phyloP scores from a whole-genome alignment of 352 stramenopile genomes.

The Pseudoperonospora humuli region DNA sequence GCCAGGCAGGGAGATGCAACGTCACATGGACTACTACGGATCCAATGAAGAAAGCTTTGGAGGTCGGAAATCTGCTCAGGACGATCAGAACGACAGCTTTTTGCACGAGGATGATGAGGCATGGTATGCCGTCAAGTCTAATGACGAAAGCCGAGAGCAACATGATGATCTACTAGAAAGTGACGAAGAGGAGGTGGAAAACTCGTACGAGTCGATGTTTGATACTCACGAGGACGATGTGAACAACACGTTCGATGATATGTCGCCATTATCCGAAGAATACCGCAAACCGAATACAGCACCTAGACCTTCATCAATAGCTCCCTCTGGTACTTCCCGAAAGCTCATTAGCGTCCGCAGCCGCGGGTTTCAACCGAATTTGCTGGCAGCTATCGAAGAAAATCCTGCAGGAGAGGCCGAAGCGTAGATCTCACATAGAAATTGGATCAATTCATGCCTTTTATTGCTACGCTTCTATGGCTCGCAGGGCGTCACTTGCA shows the following conservation, averaged over 20 bases:
- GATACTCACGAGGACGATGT: slow-evolving; percentile 17
- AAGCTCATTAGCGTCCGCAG: slow-evolving; percentile 58
- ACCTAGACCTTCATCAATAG: slow-evolving; percentile 1
- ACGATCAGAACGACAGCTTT: slow-evolving; percentile 4
- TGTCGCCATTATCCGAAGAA: slow-evolving; percentile 7
- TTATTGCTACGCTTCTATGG: no score
- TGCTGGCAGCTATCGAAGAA: slow-evolving; percentile 38
- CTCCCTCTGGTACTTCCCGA: slow-evolving; percentile 11
- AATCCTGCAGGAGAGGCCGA: slow-evolving; percentile 20
- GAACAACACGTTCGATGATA: slow-evolving; percentile 4
- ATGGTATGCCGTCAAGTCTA: slow-evolving; percentile 25
- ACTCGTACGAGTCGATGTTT: slow-evolving; percentile 16
- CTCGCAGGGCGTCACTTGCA: no score
- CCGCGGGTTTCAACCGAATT: slow-evolving; percentile 20
- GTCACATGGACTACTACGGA: slow-evolving; percentile 18
- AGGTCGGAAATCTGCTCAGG: slow-evolving; percentile 23
- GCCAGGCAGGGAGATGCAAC: slow-evolving; percentile 29
- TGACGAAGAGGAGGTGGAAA: slow-evolving; percentile 7
- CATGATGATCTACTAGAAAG: slow-evolving; percentile 9
- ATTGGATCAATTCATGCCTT: no score
- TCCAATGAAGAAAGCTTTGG: slow-evolving; percentile 25
- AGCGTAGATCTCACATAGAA: slow-evolving; percentile 11
- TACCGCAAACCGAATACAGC: slow-evolving; percentile 1
- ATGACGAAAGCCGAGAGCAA: slow-evolving; percentile 8
- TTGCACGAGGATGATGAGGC: slow-evolving; percentile 14